Base-by-base conservation (phyloP, 306 rosid species). In the Corylus americana region DNA sequence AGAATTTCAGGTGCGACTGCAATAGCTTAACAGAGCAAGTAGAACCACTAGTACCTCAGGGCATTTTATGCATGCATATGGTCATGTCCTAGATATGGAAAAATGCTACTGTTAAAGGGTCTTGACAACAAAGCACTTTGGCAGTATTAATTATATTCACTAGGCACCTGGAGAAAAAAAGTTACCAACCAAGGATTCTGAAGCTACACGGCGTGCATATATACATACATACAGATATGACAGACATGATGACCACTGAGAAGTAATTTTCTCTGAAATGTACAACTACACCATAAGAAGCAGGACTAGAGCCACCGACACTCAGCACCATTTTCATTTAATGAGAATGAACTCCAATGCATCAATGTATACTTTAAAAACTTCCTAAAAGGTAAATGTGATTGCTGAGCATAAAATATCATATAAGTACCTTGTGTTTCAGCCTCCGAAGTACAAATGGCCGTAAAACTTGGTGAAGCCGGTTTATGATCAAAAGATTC, bases 371-470 rank as follows among this genome's bases (percentile, higher is more conserved):
- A 39, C 55, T 49, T 31, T 35, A 20, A 63, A 8, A 53, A 74
- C 55, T 8, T 55, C 27, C 37, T 16, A 74, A 68, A 59, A 35
- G 17, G 48, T 11, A 57, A 84, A 67, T 66, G 70, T 8, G 50
- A 69, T 48, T 79, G 42, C 70, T 57, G 67, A 78, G 70, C 73
- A 39, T 64, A 64, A 54, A 63, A 70, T 66, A 69, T 9, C 59
- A 76, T 20, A 67, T 71, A 74, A 55, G 80, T 71, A 96, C 99
- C 99, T 96, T 96, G 90, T 96, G 99, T 75, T 96, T 96, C 82
- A 96, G 90, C 92, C 99, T 90, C 84, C 99, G 91, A 75, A 96
- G 98, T 71, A 96, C 99, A 85, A 96, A 96, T 48, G 99, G 99
- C 76, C 99, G 92, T 77, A 96, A 92, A 73, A 96, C 99, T 90